Conservation (phyloP, 2,329 filamentous ascomycete genomes). For the Talaromyces rugulosus region DNA sequence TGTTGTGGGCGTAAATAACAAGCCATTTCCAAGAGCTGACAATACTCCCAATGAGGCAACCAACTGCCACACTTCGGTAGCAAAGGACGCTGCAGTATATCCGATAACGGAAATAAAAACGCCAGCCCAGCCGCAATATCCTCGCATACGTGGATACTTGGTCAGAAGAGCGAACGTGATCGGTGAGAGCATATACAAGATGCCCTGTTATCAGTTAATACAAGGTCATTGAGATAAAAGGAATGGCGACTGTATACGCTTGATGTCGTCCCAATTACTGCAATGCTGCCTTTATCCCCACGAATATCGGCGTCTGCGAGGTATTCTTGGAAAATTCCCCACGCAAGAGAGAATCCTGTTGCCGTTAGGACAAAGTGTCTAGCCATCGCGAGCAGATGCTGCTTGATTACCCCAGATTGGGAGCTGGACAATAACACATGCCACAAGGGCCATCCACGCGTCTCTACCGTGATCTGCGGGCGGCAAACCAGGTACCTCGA, state of each 20-base stretch:
- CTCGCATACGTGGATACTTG: constrained; percentile 26
- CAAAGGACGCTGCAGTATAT: constrained; percentile 33
- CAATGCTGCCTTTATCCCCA: constrained; percentile 35
- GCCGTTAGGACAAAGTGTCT: constrained; percentile 2
- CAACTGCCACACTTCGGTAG: constrained; percentile 35
- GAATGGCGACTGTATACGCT: constrained; percentile 20
- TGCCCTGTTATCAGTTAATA: constrained; percentile 19
- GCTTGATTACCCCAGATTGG: constrained; percentile 47
- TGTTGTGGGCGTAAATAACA: constrained; percentile 43
- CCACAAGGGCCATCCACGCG: constrained; percentile 50
- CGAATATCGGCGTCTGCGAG: constrained; percentile 36
- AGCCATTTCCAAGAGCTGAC: constrained; percentile 43
- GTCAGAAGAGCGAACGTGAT: constrained; percentile 26
- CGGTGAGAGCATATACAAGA: constrained; percentile 23
- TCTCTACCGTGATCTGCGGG: constrained; percentile 48
- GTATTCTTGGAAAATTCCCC: constrained; percentile 42
- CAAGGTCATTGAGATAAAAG: neutral
- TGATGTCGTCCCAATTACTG: constrained; percentile 44
- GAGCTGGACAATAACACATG: constrained; percentile 51
- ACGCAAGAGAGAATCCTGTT: constrained; percentile 22
- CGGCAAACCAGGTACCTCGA: constrained; percentile 33
- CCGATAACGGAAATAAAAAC: constrained; percentile 30
- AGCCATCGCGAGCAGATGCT: constrained; percentile 10
- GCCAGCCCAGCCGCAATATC: constrained; percentile 30
- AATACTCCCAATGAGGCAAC: constrained; percentile 36